Conservation (phyloP, 176 grass and related monocot genomes). For the Eragrostis nindensis region DNA sequence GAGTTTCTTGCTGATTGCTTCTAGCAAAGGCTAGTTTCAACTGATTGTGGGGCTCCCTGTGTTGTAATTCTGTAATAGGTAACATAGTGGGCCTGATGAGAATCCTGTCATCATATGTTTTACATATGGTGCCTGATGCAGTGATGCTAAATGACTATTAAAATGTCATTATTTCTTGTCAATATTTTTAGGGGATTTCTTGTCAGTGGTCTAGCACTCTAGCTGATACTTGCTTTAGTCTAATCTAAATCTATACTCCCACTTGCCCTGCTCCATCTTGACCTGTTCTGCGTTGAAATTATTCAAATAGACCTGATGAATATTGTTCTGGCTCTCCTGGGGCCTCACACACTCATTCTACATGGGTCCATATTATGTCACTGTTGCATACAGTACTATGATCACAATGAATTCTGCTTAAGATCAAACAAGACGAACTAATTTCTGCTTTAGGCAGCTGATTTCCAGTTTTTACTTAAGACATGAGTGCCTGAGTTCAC, state of each 20-base stretch:
- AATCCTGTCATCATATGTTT: not conserved
- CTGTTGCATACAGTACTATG: not conserved
- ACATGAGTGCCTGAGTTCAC: conserved; percentile 20
- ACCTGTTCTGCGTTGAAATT: not conserved
- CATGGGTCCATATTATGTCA: not conserved
- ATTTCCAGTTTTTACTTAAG: not conserved
- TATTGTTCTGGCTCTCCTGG: not conserved
- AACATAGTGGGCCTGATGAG: not conserved
- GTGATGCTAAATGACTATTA: too few species aligned
- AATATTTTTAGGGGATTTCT: not conserved
- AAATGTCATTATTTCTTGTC: too few species aligned
- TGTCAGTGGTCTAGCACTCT: not conserved
- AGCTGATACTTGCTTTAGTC: not conserved
- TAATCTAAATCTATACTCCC: not conserved
- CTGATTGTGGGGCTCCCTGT: not conserved
- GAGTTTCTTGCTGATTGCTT: not conserved
- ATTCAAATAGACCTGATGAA: not conserved
- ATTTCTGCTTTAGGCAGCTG: not conserved
- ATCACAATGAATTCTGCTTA: not conserved
- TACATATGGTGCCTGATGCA: too few species aligned
- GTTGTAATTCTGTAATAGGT: not conserved
- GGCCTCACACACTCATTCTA: not conserved
- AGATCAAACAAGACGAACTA: not conserved
- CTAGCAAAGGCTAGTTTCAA: not conserved
- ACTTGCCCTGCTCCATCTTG: not conserved